These are phyloP conservation scores for Lasiodiplodia sp. DNA, from an alignment of 2,329 filamentous ascomycete genomes.

Conservation along the genomic window DNA sequence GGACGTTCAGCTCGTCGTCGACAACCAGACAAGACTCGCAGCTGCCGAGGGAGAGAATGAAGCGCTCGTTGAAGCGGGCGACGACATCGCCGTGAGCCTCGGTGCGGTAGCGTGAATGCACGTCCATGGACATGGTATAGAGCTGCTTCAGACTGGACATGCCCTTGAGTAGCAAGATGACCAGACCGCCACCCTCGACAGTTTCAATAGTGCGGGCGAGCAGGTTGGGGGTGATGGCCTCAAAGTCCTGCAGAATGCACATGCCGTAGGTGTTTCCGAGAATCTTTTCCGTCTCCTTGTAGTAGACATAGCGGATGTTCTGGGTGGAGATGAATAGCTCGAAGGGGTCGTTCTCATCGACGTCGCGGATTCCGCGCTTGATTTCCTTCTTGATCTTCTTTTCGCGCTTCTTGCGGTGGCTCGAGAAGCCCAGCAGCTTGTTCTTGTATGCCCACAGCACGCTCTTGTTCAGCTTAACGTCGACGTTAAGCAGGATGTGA, in stretches of 20 bases:
- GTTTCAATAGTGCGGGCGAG: slow-evolving; percentile 95
- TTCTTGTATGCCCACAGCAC: slow-evolving; percentile 99
- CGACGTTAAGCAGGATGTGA: slow-evolving; percentile 88
- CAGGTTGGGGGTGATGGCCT: slow-evolving; percentile 96
- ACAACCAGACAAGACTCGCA: slow-evolving; percentile 95
- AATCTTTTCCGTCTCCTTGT: slow-evolving; percentile 99
- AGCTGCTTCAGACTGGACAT: slow-evolving; percentile 98
- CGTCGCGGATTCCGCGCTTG: slow-evolving; percentile 90
- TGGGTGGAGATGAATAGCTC: slow-evolving; percentile 96
- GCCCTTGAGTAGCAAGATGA: slow-evolving; percentile 88
- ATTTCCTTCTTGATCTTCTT: slow-evolving; percentile 98
- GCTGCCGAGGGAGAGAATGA: slow-evolving; percentile 92
- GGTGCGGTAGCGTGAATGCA: slow-evolving; percentile 94
- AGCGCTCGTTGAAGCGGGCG: slow-evolving; percentile 96
- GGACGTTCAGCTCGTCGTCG: slow-evolving; percentile 95
- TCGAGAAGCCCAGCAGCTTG: slow-evolving; percentile 89
- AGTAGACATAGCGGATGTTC: slow-evolving; percentile 98
- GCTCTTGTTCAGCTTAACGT: slow-evolving; percentile 94
- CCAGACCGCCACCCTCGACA: slow-evolving; percentile 92
- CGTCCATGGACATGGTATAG: slow-evolving; percentile 96
- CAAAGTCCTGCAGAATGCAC: slow-evolving; percentile 98
- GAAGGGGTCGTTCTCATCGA: slow-evolving; percentile 92
- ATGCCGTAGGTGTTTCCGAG: slow-evolving; percentile 97
- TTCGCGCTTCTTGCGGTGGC: slow-evolving; percentile 97
- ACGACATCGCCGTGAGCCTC: slow-evolving; percentile 96